Evolutionary conservation across 2,329 filamentous ascomycete species (phyloP).

Genomic region (Trichophyton benhamiae): DNA sequence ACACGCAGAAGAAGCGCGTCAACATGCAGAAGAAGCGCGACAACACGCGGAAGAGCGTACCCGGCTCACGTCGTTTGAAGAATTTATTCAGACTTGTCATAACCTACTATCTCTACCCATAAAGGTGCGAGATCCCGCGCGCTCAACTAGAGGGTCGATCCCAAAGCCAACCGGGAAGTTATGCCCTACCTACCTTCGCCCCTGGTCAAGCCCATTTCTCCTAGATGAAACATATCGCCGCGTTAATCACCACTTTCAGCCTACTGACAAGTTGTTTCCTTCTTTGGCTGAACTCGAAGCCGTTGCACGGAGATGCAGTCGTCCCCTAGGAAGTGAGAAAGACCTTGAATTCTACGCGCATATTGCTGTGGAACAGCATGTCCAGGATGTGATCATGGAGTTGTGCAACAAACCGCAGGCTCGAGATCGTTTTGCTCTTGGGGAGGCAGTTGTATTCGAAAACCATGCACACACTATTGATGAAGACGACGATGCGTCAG

Average conservation of each 20-base stretch:
- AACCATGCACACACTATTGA: conserved; percentile 13
- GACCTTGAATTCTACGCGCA: conserved; percentile 16
- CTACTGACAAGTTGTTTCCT: neutral
- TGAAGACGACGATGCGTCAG: conserved; percentile 4
- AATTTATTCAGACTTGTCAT: neutral
- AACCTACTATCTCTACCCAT: neutral
- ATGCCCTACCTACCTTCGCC: neutral
- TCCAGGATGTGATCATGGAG: conserved; percentile 16
- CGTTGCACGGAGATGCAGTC: neutral
- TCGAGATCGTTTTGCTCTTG: neutral
- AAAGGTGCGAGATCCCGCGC: neutral
- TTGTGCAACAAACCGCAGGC: conserved; percentile 13
- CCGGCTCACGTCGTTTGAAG: neutral
- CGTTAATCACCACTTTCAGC: neutral
- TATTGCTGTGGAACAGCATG: conserved; percentile 17
- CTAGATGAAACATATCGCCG: neutral
- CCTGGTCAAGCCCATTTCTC: neutral
- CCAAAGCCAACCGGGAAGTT: conserved; percentile 1
- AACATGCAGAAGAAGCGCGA: neutral
- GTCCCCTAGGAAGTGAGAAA: conserved; percentile 16
- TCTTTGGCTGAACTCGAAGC: neutral
- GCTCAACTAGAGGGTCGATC: conserved; percentile 1
- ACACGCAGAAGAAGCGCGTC: neutral
- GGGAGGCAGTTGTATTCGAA: conserved; percentile 15
- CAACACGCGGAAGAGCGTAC: neutral